A percentile compares a stretch with the other conserved stretches of the same genome.
These are phyloP conservation scores for Tetrapisispora iriomotensis DNA, from an alignment of 805 yeast genomes.

Conservation along the genomic window DNA sequence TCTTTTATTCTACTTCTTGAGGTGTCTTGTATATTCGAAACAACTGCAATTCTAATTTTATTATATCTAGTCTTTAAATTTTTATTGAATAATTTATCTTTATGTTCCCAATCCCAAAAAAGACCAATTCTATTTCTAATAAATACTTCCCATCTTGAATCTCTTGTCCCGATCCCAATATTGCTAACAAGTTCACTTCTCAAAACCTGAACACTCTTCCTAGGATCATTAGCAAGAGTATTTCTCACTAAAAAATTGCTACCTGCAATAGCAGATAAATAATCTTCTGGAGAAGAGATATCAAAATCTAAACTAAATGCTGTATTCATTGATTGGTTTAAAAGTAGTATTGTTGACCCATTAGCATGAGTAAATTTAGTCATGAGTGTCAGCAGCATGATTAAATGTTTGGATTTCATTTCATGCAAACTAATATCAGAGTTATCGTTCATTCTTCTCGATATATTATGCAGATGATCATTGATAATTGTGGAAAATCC, in stretches of 20 bases:
- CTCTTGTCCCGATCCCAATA: constrained; percentile 23
- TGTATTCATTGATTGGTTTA: constrained; percentile 28
- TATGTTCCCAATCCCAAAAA: constrained; percentile 23
- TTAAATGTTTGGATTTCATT: constrained; percentile 21
- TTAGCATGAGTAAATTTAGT: constrained; percentile 21
- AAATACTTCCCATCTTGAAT: constrained; percentile 25
- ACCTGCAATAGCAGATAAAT: constrained; percentile 12
- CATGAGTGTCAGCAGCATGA: constrained; percentile 18
- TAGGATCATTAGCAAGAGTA: neutral
- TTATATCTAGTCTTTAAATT: constrained; percentile 1
- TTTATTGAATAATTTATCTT: neutral
- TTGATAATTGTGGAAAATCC: constrained; percentile 26
- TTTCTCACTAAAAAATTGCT: constrained; percentile 16
- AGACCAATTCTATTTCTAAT: constrained; percentile 20
- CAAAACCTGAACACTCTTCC: constrained; percentile 22
- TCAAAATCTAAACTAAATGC: constrained; percentile 9
- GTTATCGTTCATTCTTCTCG: neutral
- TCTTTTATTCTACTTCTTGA: neutral
- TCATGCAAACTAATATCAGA: constrained; percentile 17
- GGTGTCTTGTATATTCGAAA: constrained; percentile 2
- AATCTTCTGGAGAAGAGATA: constrained; percentile 7
- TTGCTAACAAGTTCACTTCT: constrained; percentile 25
- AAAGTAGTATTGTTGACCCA: constrained; percentile 16
- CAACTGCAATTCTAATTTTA: constrained; percentile 7
- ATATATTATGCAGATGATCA: constrained; percentile 13